These are phyloP conservation scores for Sechiopsis laciniata DNA, from an alignment of 306 rosid species.

Conservation along the genomic window DNA sequence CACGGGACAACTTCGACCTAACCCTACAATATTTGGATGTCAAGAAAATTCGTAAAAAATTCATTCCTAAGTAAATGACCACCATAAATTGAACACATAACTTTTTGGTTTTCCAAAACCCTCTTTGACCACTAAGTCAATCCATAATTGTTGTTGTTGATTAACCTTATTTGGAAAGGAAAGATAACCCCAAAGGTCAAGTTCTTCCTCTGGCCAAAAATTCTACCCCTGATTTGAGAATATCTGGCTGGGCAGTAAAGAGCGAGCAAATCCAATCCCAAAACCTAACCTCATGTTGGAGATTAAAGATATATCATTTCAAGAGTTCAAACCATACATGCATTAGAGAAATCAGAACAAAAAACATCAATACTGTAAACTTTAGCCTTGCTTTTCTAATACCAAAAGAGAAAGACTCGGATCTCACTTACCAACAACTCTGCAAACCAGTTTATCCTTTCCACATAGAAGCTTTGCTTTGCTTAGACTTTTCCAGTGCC, in stretches of 20 bases:
- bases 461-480: slow-evolving; percentile 12
- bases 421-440: neutral
- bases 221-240: neutral
- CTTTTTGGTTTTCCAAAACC: too few relatives aligned
- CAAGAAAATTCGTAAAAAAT: too few relatives aligned
- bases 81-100: too few relatives aligned
- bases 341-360: neutral
- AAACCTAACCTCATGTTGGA: neutral
- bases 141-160: neutral
- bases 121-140: too few relatives aligned
- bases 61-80: too few relatives aligned
- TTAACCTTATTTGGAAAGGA: neutral
- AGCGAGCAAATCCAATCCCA: neutral
- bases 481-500: too few relatives aligned
- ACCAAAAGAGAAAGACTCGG: neutral
- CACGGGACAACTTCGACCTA: too few relatives aligned
- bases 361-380: neutral
- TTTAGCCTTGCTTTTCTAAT: neutral
- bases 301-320: neutral
- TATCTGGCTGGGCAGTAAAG: neutral
- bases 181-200: neutral
- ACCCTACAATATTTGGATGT: too few relatives aligned
- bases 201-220: neutral
- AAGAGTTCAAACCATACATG: neutral
- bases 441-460: neutral